Base-by-base conservation (phyloP, 164 flowering plant species). In the Brasenia schreberi region DNA sequence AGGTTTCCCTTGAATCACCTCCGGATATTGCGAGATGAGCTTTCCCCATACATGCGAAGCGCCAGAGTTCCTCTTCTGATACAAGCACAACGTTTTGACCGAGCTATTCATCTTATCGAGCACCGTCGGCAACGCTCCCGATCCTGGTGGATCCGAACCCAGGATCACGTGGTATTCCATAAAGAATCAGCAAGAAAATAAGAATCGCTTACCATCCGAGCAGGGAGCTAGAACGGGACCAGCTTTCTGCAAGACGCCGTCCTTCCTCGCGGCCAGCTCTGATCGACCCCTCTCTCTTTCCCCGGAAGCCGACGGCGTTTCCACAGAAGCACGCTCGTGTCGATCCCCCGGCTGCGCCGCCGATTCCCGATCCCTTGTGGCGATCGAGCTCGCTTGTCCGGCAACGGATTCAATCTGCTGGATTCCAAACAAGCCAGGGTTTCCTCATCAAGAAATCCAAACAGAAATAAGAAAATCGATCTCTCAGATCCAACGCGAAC, bases 11-110 rank as follows among this genome's bases (percentile, higher is more conserved):
- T 12, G 56, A 45, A 68, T 67, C 69, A 86, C 89, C 88, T 80
- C 84, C 0, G 77, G 73, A 67, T 74, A 79, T 76, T 87, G 85
- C 18, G 87, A 77, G 42, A 85, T 70, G 67, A 91, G 90, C 76
- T 77, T 84, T 67, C 90, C 82, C 93, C 97, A 89, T 56, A 88
- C 88, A 19, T 75, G 64, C 19, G 79, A 66, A 6, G 79, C 63
- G 16, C 56, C 56, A 9, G 56, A 49, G 56, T 49, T 9, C 56
- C 56, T 49, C 56, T 14, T 49, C 12, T 49, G 16, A 49, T 49
- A 49, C 12, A 49, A 49, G 56, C 16, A 49, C 56, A 9, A 49
- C 56, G 16, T 9, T 14, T 49, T 33, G 39, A 33, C 39, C 39
- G 39, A 33, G 39, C 39, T 33, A 33, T 33, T 49, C 56, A 49